Evolutionary conservation across 345 rosid genomes (phyloP).

Genomic region (Gossypium longicalyx): DNA sequence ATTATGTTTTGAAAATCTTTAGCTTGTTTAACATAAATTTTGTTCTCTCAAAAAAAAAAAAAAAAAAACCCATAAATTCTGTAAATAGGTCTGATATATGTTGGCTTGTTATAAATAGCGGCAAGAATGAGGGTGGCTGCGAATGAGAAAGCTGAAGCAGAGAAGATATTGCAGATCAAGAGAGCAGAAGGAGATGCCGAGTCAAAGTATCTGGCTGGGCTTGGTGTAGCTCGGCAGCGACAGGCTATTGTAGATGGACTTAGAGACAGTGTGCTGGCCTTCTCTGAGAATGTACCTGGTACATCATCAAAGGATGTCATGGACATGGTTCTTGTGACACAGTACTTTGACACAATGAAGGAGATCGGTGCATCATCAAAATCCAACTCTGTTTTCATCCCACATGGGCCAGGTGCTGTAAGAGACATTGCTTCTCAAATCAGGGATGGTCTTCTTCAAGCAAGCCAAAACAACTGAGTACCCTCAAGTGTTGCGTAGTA

Average conservation of each 20-base stretch:
- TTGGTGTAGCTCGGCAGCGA: constrained; percentile 51
- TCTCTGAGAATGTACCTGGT: constrained; percentile 61
- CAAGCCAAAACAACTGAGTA: constrained; percentile 26
- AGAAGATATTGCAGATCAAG: constrained; percentile 54
- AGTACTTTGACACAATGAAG: constrained; percentile 73
- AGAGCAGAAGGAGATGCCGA: constrained; percentile 55
- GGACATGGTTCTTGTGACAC: constrained; percentile 82
- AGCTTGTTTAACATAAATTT: background rate
- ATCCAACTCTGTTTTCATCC: constrained; percentile 62
- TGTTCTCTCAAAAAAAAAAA: too few species aligned
- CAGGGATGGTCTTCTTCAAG: constrained; percentile 69
- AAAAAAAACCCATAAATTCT: background rate
- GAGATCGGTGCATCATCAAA: constrained; percentile 64
- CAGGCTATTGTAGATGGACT: constrained; percentile 60
- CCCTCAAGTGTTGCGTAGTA: background rate
- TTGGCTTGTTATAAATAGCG: constrained; percentile 24
- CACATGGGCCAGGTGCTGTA: constrained; percentile 75
- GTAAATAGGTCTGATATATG: background rate
- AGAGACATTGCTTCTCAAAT: constrained; percentile 60
- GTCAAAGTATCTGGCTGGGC: constrained; percentile 48
- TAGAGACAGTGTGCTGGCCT: constrained; percentile 53
- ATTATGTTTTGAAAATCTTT: constrained; percentile 32
- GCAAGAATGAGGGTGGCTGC: constrained; percentile 56
- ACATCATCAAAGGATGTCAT: constrained; percentile 64
- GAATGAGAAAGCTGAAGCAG: constrained; percentile 53